Evolutionary conservation across 176 grass and related monocot species (phyloP).

Genomic region (Bolboschoenus planiculmis): DNA sequence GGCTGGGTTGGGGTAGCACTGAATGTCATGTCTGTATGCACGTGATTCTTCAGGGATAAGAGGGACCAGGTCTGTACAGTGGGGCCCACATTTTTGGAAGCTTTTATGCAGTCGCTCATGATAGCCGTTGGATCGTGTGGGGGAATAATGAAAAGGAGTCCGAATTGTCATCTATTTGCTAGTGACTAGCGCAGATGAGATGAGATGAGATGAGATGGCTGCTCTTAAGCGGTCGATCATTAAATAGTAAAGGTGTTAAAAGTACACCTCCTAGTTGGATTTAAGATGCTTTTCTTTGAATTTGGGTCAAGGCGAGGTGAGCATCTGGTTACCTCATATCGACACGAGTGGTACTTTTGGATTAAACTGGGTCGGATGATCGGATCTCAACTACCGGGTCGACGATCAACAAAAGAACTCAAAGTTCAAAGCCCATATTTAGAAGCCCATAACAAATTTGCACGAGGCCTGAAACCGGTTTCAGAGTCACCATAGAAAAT

Average conservation of each 20-base stretch:
- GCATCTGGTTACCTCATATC: neutral
- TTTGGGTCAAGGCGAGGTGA: neutral
- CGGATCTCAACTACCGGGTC: neutral
- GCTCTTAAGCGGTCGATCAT: neutral
- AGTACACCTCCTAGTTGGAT: neutral
- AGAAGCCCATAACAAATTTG: neutral
- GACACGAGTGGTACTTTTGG: neutral
- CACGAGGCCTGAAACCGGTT: neutral
- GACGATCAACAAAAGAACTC: neutral
- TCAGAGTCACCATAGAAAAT: no score
- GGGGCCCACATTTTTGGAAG: neutral
- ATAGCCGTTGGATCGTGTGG: conserved; percentile 1
- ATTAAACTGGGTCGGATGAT: neutral
- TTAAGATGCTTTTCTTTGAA: neutral
- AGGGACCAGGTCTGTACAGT: neutral
- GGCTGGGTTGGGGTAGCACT: neutral
- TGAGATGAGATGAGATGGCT: neutral
- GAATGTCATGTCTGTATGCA: conserved; percentile 14
- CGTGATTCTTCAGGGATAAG: conserved; percentile 11
- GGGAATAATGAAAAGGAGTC: neutral
- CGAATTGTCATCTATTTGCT: neutral
- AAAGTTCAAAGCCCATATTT: neutral
- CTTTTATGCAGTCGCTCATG: neutral
- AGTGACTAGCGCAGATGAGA: neutral
- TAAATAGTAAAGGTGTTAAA: neutral